A percentile compares a stretch with the other conserved stretches of the same genome.
Evolutionary conservation across 1,139 yeast genomes (phyloP).

Genomic region (Magnusiomyces clavatus): DNA sequence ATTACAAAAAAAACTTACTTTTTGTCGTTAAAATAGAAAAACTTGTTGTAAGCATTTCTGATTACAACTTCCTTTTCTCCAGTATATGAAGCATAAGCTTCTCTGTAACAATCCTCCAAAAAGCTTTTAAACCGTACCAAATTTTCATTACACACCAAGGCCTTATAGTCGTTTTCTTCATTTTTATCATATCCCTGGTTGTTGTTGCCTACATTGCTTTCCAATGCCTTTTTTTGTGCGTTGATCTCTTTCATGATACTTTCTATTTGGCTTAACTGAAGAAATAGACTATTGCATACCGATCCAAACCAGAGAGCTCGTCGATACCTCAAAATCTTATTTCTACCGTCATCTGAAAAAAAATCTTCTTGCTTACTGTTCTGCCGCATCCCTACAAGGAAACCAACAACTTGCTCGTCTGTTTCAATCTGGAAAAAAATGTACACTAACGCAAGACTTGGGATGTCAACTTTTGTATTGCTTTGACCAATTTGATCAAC

Average conservation of each 20-base stretch:
- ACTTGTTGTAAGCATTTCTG: slow-evolving; percentile 2
- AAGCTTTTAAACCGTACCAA: no score
- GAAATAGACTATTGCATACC: slow-evolving; percentile 1
- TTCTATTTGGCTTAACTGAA: not conserved
- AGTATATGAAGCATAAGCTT: slow-evolving; percentile 2
- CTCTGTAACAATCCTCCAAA: not conserved
- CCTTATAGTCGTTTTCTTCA: no score
- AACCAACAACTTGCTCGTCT: slow-evolving; percentile 1
- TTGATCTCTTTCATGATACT: no score
- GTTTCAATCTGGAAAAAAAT: slow-evolving; percentile 3
- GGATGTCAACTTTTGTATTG: slow-evolving; percentile 4
- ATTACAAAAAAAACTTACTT: not conserved
- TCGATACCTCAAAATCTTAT: slow-evolving; percentile 3
- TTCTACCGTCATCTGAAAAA: not conserved
- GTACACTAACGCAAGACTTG: slow-evolving; percentile 2
- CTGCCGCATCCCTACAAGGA: not conserved
- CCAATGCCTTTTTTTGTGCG: no score
- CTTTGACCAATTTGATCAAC: slow-evolving; percentile 2
- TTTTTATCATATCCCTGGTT: no score
- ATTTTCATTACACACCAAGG: no score
- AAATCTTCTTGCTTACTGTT: not conserved
- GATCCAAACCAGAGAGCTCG: slow-evolving; percentile 5
- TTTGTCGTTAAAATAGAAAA: slow-evolving; percentile 5
- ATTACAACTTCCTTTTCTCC: slow-evolving; percentile 1
- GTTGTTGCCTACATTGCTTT: not conserved